phyloP scores from a whole-genome alignment of 164 flowering plant species.

The Buxus sempervirens region DNA sequence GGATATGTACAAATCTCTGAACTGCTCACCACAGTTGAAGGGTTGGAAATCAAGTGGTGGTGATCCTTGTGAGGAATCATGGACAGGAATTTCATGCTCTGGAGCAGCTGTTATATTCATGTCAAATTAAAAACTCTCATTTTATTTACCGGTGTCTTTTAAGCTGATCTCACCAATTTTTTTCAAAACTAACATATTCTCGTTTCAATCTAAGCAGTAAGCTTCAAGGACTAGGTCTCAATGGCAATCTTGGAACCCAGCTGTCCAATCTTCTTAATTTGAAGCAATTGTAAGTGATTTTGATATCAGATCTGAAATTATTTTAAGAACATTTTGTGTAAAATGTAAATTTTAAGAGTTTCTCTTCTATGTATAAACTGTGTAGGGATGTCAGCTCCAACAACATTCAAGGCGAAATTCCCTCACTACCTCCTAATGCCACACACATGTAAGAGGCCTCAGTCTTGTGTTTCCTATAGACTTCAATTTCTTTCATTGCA shows the following conservation, averaged over 20 bases:
- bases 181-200: neutral
- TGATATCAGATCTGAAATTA: neutral
- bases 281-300: constrained; percentile 59
- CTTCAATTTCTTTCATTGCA: neutral
- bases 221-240: constrained; percentile 47
- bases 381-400: constrained; percentile 74
- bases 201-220: constrained; percentile 31
- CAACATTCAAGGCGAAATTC: constrained; percentile 57
- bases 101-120: constrained; percentile 58
- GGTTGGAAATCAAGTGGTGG: constrained; percentile 59
- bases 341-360: neutral
- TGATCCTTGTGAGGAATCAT: constrained; percentile 77
- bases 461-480: neutral
- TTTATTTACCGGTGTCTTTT: neutral
- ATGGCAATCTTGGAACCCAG: constrained; percentile 51
- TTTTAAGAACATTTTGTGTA: neutral
- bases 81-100: constrained; percentile 72
- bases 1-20: constrained; percentile 50
- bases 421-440: constrained; percentile 63
- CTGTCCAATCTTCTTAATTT: constrained; percentile 47
- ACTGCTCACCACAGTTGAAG: constrained; percentile 49
- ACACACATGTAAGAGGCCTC: constrained; percentile 54
- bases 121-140: constrained; percentile 26
- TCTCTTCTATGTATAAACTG: constrained; percentile 8
- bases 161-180: neutral